These are phyloP conservation scores for Yamadazyma olivae DNA, from an alignment of 805 yeast species.

Conservation along the genomic window DNA sequence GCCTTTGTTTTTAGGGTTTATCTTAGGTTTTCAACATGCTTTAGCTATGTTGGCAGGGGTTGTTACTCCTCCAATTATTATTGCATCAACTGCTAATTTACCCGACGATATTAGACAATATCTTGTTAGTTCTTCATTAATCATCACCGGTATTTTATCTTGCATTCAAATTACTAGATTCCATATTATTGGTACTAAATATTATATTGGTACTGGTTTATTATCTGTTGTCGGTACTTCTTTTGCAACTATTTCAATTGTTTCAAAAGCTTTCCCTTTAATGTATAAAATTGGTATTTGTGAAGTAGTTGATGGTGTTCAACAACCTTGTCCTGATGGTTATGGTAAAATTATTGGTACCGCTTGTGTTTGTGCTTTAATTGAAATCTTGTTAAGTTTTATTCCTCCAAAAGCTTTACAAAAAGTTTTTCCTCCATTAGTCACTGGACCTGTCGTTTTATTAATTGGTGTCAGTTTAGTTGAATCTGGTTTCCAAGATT, in stretches of 20 bases:
- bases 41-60: conserved; percentile 92
- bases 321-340: conserved; percentile 82
- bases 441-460: conserved; percentile 90
- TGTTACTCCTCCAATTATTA: conserved; percentile 77
- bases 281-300: conserved; percentile 62
- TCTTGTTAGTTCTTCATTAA: conserved; percentile 36
- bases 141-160: conserved; percentile 54
- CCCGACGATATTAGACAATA: conserved; percentile 34
- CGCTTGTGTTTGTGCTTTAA: conserved; percentile 69
- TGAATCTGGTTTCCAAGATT: conserved; percentile 72
- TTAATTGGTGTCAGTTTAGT: conserved; percentile 75
- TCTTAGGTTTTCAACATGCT: conserved; percentile 85
- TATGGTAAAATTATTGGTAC: conserved; percentile 87
- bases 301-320: conserved; percentile 59
- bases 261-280: conserved; percentile 68
- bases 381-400: conserved; percentile 73
- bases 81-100: conserved; percentile 62
- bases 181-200: conserved; percentile 69
- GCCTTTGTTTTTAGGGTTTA: conserved; percentile 74
- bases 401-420: conserved; percentile 71
- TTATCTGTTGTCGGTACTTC: conserved; percentile 90
- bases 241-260: conserved; percentile 83
- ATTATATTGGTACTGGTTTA: conserved; percentile 83
- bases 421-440: conserved; percentile 80
- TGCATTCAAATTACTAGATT: conserved; percentile 65